Conservation (phyloP, 176 grass and related monocot species). For the Thalia dealbata region DNA sequence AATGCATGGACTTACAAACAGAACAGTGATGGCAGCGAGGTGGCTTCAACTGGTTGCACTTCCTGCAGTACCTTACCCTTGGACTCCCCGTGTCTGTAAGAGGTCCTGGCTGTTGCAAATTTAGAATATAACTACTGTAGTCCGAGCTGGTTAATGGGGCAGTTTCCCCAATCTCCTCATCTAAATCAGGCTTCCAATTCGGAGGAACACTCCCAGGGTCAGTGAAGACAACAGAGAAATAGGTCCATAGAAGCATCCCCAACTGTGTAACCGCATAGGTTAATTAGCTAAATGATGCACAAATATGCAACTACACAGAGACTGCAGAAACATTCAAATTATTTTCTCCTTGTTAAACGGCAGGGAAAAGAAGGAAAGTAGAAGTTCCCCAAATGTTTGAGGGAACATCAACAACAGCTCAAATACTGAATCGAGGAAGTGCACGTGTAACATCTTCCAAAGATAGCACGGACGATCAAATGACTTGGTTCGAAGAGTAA, state of each 20-base stretch:
- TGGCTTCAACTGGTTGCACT: slow-evolving; percentile 87
- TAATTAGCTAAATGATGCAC: background rate
- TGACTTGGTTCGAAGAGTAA: background rate
- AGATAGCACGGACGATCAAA: background rate
- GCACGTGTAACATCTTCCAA: background rate
- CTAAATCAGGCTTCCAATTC: slow-evolving; percentile 71
- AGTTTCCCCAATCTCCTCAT: slow-evolving; percentile 82
- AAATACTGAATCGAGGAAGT: background rate
- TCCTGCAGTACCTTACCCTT: slow-evolving; percentile 72
- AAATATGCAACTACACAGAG: background rate
- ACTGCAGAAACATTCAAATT: background rate
- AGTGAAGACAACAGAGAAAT: slow-evolving; percentile 81
- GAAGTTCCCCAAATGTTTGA: background rate
- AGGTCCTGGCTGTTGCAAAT: slow-evolving; percentile 43
- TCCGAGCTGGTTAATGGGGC: slow-evolving; percentile 45
- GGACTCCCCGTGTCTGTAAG: slow-evolving; percentile 26
- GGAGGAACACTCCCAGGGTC: slow-evolving; percentile 68
- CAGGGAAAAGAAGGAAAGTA: background rate
- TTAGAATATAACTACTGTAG: slow-evolving; percentile 40
- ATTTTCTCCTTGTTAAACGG: too few relatives aligned
- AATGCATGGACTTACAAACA: slow-evolving; percentile 60
- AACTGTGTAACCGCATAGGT: slow-evolving; percentile 39
- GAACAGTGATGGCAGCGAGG: slow-evolving; percentile 97
- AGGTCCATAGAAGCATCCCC: slow-evolving; percentile 85
- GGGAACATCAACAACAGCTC: background rate